Evolutionary conservation across 2,329 filamentous ascomycete genomes (phyloP).

Genomic region (Monilinia aucupariae): DNA sequence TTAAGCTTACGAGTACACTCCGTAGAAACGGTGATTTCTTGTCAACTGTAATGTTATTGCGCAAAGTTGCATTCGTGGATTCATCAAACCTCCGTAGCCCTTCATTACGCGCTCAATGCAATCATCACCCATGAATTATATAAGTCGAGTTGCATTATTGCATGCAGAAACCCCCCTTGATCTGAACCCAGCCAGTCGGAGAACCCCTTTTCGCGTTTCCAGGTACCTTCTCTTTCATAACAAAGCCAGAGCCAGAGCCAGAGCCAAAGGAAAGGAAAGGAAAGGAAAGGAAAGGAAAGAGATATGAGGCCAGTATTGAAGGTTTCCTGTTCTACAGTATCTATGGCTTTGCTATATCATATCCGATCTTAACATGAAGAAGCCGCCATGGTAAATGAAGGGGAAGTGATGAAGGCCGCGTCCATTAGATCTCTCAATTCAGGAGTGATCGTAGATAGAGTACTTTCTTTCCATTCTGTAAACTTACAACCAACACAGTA

Average conservation of each 20-base stretch:
- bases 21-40: too few species aligned
- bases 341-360: not conserved
- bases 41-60: too few species aligned
- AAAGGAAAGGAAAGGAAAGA: too few species aligned
- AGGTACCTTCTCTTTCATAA: slow-evolving; percentile 24
- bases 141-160: not conserved
- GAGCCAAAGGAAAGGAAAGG: too few species aligned
- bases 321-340: too few species aligned
- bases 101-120: slow-evolving; percentile 32
- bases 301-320: too few species aligned
- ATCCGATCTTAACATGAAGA: not conserved
- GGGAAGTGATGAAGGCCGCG: slow-evolving; percentile 23
- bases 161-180: slow-evolving; percentile 17
- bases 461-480: too few species aligned
- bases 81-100: not conserved
- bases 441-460: too few species aligned
- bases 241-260: slow-evolving; percentile 27
- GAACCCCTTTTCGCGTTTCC: slow-evolving; percentile 26
- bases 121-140: slow-evolving; percentile 22
- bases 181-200: slow-evolving; percentile 25
- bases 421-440: slow-evolving; percentile 6
- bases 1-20: too few species aligned
- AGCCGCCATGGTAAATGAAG: slow-evolving; percentile 9
- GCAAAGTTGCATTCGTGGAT: not conserved
- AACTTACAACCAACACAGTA: too few species aligned